Evolutionary conservation across 2,329 filamentous ascomycete genomes (phyloP).

Genomic region (Pestalotiopsis sp.): DNA sequence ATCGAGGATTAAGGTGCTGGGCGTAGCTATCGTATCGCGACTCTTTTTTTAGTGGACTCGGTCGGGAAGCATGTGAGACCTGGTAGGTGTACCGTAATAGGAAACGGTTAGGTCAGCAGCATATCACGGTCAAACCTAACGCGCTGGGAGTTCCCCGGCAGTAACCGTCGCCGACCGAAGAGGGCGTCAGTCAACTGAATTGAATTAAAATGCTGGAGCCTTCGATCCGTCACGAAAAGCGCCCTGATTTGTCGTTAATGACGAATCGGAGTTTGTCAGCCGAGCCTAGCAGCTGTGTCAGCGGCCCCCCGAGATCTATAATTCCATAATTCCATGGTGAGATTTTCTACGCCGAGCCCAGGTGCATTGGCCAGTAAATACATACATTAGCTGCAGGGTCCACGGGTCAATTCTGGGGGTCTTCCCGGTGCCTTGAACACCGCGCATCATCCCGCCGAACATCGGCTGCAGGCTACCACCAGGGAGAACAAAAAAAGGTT

Average conservation of each 20-base stretch:
- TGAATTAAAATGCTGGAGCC: neutral
- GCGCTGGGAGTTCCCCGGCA: neutral
- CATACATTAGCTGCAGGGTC: neutral
- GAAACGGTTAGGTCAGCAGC: neutral
- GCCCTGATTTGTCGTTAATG: neutral
- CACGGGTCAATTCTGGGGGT: neutral
- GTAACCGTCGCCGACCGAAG: neutral
- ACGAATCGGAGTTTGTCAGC: conserved; percentile 12
- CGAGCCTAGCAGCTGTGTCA: conserved; percentile 11
- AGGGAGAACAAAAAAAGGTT: neutral
- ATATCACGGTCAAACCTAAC: neutral
- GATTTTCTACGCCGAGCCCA: neutral
- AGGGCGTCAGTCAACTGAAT: neutral
- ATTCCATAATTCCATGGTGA: neutral
- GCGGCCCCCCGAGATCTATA: neutral
- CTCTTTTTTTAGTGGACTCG: neutral
- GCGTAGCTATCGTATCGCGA: neutral
- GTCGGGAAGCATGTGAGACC: neutral
- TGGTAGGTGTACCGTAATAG: neutral
- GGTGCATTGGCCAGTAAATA: neutral
- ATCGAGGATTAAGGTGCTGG: neutral
- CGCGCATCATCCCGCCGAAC: conserved; percentile 6
- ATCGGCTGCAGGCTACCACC: neutral
- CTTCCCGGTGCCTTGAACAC: neutral
- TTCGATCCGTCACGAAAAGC: neutral